These are phyloP conservation scores for Irpex sp. DNA, from an alignment of 1,284 basidiomycete genomes.

Conservation along the genomic window DNA sequence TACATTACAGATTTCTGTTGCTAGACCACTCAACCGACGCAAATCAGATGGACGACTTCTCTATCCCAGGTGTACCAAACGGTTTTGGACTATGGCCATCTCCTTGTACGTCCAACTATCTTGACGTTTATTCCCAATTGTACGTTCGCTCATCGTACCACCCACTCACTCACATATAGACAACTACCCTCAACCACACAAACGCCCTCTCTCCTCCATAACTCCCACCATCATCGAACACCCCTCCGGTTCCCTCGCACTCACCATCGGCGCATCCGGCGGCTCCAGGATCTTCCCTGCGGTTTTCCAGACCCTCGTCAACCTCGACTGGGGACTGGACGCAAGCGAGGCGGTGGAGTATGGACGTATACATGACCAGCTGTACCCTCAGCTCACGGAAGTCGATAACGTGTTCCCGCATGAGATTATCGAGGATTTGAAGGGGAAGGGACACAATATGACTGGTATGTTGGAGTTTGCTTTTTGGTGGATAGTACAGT, in stretches of 20 bases:
- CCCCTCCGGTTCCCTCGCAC: constrained; percentile 61
- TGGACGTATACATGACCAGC: constrained; percentile 89
- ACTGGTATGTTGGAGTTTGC: constrained; percentile 39
- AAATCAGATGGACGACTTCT: constrained; percentile 82
- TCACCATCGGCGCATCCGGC: constrained; percentile 81
- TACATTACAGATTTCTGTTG: too few species aligned
- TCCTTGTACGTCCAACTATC: constrained; percentile 53
- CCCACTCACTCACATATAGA: constrained; percentile 33
- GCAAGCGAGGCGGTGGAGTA: constrained; percentile 77
- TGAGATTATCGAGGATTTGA: constrained; percentile 50
- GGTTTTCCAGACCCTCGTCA: constrained; percentile 77
- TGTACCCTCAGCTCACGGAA: constrained; percentile 65
- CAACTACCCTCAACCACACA: constrained; percentile 84
- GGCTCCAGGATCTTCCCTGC: constrained; percentile 83
- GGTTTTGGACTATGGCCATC: constrained; percentile 81
- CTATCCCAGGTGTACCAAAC: constrained; percentile 75
- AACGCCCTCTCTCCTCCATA: constrained; percentile 85
- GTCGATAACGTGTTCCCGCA: constrained; percentile 59
- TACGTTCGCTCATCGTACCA: too few species aligned
- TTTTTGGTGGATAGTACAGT: not conserved
- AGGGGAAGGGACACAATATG: constrained; percentile 66
- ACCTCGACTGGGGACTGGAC: constrained; percentile 78
- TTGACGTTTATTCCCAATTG: not conserved
- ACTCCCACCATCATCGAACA: constrained; percentile 78
- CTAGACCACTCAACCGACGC: not conserved